Evolutionary conservation across 768 basidiomycete genomes (phyloP).

Genomic region (Boletus edulis): DNA sequence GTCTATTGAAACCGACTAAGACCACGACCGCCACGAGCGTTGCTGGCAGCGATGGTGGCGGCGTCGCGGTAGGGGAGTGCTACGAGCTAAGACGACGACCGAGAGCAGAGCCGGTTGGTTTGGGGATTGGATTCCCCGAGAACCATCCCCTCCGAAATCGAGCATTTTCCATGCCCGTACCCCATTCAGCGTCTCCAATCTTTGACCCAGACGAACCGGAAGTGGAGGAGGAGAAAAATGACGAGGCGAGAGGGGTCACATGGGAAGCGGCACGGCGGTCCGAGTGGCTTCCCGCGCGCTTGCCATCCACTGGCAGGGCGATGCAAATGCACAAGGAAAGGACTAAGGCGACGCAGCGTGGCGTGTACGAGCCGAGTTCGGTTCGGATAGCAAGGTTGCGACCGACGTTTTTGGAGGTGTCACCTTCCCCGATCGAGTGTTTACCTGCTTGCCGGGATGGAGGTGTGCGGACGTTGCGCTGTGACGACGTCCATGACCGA

Average conservation of each 20-base stretch:
- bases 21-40: too few relatives aligned
- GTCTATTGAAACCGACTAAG: neutral
- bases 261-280: neutral
- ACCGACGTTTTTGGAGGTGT: conserved; percentile 15
- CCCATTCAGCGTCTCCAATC: neutral
- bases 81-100: conserved; percentile 16
- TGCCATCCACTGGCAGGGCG: neutral
- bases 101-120: conserved; percentile 16
- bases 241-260: too few relatives aligned
- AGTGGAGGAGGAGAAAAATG: neutral
- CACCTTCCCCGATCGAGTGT: conserved; percentile 21
- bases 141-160: conserved; percentile 20
- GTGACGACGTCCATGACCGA: neutral
- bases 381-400: conserved; percentile 2
- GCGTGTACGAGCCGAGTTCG: neutral
- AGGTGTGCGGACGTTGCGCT: neutral
- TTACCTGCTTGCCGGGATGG: neutral
- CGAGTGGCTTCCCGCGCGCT: conserved; percentile 6
- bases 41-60: too few relatives aligned
- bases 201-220: neutral
- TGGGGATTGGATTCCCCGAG: conserved; percentile 28
- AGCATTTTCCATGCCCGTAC: conserved; percentile 18
- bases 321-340: neutral
- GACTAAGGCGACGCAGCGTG: neutral
- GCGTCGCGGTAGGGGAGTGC: neutral